A percentile compares a stretch with the other conserved stretches of the same genome.
phyloP scores from a whole-genome alignment of 129 eudicot species.

The Flaveria trinervia region DNA sequence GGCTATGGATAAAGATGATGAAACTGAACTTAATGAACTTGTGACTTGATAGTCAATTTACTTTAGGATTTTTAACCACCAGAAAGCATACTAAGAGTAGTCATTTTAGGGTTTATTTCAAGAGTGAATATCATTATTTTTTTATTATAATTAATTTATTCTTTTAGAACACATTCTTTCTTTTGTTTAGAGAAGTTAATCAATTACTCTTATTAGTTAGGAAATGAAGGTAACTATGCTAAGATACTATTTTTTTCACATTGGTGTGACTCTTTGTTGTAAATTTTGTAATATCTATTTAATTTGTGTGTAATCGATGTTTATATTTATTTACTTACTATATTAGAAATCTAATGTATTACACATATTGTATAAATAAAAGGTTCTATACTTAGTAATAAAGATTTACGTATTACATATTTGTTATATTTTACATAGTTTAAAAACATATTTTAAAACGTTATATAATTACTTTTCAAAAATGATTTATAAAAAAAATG shows the following conservation, averaged over 20 bases:
- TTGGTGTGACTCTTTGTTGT: constrained; percentile 23
- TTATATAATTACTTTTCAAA: too few relatives aligned
- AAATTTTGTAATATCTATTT: not conserved
- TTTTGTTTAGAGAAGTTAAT: constrained; percentile 12
- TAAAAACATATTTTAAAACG: too few relatives aligned
- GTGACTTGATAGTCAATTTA: constrained; percentile 41
- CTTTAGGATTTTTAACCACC: constrained; percentile 23
- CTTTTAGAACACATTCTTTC: constrained; percentile 30
- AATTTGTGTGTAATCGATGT: not conserved
- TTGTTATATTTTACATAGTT: too few relatives aligned
- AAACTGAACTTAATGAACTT: constrained; percentile 48
- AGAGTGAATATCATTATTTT: constrained; percentile 34
- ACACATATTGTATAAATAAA: too few relatives aligned
- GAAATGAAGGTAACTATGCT: constrained; percentile 4
- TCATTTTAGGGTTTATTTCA: constrained; percentile 30
- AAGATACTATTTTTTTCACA: constrained; percentile 3
- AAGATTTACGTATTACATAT: too few relatives aligned
- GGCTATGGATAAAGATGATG: constrained; percentile 43
- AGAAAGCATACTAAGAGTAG: constrained; percentile 22
- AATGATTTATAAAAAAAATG: too few relatives aligned
- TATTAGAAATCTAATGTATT: too few relatives aligned
- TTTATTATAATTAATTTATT: constrained; percentile 26
- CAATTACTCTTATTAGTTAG: not conserved
- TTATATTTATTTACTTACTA: too few relatives aligned
- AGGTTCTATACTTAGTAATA: too few relatives aligned